Conservation (phyloP, 108 stramenopile species). For the Stephanodiscus minutulus region DNA sequence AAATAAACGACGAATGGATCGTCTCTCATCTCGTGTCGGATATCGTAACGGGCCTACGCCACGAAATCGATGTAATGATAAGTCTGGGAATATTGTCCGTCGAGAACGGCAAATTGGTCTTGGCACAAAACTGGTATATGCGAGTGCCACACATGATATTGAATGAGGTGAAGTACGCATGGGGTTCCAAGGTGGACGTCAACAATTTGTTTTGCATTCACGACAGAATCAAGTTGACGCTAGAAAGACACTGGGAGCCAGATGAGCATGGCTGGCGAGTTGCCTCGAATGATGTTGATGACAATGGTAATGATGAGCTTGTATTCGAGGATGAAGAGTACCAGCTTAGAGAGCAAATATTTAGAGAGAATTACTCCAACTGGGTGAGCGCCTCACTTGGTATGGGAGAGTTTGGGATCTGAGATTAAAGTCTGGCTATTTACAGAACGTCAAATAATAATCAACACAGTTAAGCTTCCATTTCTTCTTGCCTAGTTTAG, state of each 20-base stretch:
- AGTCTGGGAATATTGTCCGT: conserved; percentile 54
- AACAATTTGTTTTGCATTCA: conserved; percentile 52
- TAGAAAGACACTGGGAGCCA: too few species aligned
- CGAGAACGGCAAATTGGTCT: conserved; percentile 34
- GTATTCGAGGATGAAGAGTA: background rate
- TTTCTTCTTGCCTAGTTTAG: too few species aligned
- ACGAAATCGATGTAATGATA: conserved; percentile 65
- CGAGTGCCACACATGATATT: conserved; percentile 64
- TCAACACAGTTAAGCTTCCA: too few species aligned
- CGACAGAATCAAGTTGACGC: conserved; percentile 23
- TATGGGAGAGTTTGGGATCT: conserved; percentile 75
- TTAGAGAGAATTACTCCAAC: background rate
- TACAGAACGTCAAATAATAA: too few species aligned
- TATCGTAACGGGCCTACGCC: conserved; percentile 58
- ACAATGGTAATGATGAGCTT: background rate
- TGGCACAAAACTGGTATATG: conserved; percentile 60
- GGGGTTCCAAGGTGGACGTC: conserved; percentile 57
- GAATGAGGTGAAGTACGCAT: conserved; percentile 64
- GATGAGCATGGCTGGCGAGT: too few species aligned
- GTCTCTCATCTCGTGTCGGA: conserved; percentile 56
- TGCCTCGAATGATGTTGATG: too few species aligned
- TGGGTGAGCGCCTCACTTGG: conserved; percentile 56
- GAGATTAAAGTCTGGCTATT: too few species aligned
- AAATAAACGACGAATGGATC: conserved; percentile 47
- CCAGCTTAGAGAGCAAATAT: background rate